phyloP scores from a whole-genome alignment of 352 stramenopile species.

The Peronospora farinosa region DNA sequence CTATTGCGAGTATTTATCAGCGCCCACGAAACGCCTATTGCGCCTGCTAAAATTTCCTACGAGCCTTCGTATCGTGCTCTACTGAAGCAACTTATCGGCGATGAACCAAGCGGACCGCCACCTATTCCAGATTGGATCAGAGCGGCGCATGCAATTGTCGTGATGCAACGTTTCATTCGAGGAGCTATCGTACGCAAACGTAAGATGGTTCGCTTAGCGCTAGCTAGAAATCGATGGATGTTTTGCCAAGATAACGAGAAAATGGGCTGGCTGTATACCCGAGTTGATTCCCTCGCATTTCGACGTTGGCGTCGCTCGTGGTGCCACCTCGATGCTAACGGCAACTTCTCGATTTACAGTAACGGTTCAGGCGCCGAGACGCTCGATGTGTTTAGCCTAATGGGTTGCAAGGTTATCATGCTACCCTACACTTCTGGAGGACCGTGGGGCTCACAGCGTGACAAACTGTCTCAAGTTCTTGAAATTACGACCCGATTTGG shows the following conservation, averaged over 20 bases:
- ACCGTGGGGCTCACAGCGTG: conserved; percentile 33
- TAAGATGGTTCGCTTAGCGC: conserved; percentile 52
- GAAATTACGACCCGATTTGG: conserved; percentile 54
- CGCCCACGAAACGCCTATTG: conserved; percentile 33
- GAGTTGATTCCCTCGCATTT: conserved; percentile 81
- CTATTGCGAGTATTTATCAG: conserved; percentile 68
- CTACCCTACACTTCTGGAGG: conserved; percentile 43
- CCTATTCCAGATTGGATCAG: conserved; percentile 60
- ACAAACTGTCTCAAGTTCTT: conserved; percentile 34
- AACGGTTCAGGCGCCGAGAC: conserved; percentile 62
- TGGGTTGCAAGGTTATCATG: conserved; percentile 63
- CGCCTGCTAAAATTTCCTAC: conserved; percentile 21
- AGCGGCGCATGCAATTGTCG: conserved; percentile 63
- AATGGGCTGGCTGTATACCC: conserved; percentile 80
- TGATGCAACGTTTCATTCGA: conserved; percentile 78
- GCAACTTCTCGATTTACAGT: conserved; percentile 60
- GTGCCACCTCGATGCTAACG: conserved; percentile 70
- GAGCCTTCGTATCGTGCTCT: conserved; percentile 70
- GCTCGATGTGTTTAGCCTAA: conserved; percentile 59
- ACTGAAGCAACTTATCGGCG: conserved; percentile 71
- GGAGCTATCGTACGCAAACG: conserved; percentile 61
- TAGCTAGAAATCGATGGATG: conserved; percentile 52
- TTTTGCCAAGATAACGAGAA: conserved; percentile 53
- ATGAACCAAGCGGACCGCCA: conserved; percentile 35
- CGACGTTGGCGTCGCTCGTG: conserved; percentile 75